phyloP scores from a whole-genome alignment of 2,329 filamentous ascomycete species.

The Dactylellina haptotyla region DNA sequence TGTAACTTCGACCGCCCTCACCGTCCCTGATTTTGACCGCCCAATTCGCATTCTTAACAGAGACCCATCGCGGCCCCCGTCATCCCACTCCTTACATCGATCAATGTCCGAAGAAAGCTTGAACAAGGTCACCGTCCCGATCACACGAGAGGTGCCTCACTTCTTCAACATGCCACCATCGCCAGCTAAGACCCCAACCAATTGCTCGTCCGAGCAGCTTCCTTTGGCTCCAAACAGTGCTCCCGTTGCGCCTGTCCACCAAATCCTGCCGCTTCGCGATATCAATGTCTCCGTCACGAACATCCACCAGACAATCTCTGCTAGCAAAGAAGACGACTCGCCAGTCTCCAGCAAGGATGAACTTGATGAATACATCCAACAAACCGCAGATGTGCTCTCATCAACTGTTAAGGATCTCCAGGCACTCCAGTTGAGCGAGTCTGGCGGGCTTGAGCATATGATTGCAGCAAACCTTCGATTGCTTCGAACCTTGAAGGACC shows the following conservation, averaged over 20 bases:
- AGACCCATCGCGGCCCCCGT: slow-evolving; percentile 45
- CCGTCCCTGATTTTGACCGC: slow-evolving; percentile 43
- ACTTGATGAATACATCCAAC: slow-evolving; percentile 48
- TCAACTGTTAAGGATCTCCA: slow-evolving; percentile 42
- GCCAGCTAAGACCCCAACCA: slow-evolving; percentile 40
- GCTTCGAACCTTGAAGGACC: slow-evolving; percentile 44
- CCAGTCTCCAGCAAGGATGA: slow-evolving; percentile 32
- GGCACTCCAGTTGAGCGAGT: slow-evolving; percentile 12
- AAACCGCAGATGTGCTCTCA: slow-evolving; percentile 47
- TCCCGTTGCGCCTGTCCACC: neutral
- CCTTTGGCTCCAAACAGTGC: neutral
- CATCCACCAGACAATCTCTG: slow-evolving; percentile 12
- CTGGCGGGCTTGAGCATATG: slow-evolving; percentile 30
- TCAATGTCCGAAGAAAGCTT: slow-evolving; percentile 50
- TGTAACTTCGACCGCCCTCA: slow-evolving; percentile 13
- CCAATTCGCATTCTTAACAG: slow-evolving; percentile 33
- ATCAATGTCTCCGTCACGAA: slow-evolving; percentile 45
- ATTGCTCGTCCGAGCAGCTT: slow-evolving; percentile 30
- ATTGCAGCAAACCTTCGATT: slow-evolving; percentile 48
- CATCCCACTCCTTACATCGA: slow-evolving; percentile 39
- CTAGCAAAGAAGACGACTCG: slow-evolving; percentile 28
- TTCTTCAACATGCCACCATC: slow-evolving; percentile 48
- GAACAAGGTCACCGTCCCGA: slow-evolving; percentile 41
- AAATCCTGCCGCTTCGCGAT: slow-evolving; percentile 32
- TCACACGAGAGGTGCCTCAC: slow-evolving; percentile 27